phyloP scores from a whole-genome alignment of 108 stramenopile species.

The Nitzschia palea region DNA sequence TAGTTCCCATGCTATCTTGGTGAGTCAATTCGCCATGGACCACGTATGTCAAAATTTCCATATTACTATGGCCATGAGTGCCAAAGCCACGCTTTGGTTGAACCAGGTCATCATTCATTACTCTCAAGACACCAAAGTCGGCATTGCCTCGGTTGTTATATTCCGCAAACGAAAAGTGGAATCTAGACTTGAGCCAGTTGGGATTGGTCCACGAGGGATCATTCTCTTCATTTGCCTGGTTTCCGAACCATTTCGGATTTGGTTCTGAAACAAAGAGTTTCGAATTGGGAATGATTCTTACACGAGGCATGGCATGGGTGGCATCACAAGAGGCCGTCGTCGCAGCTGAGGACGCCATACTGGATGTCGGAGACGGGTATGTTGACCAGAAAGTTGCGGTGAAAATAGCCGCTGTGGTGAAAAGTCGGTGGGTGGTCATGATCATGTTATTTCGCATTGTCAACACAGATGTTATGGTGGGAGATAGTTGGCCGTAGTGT shows the following conservation, averaged over 20 bases:
- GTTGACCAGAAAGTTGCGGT: background rate
- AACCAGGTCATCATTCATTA: constrained; percentile 87
- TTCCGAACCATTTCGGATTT: constrained; percentile 71
- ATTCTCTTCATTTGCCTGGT: constrained; percentile 40
- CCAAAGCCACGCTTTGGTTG: constrained; percentile 80
- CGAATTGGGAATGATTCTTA: constrained; percentile 31
- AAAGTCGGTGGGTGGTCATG: background rate
- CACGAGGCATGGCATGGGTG: background rate
- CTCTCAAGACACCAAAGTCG: constrained; percentile 74
- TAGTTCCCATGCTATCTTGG: constrained; percentile 76
- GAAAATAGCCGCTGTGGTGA: background rate
- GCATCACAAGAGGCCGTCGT: background rate
- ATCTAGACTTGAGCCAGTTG: constrained; percentile 86
- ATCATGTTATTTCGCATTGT: background rate
- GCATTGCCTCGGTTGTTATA: constrained; percentile 56
- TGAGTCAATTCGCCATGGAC: constrained; percentile 75
- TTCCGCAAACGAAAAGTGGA: constrained; percentile 88
- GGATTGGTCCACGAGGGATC: constrained; percentile 59
- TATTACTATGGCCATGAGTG: constrained; percentile 69
- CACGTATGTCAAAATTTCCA: constrained; percentile 82
- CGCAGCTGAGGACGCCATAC: background rate
- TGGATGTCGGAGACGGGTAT: background rate
- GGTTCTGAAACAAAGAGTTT: constrained; percentile 72
- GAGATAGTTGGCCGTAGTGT: background rate
- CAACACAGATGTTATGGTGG: background rate